Evolutionary conservation across 2,329 filamentous ascomycete species (phyloP), one percentile per base, ranked within the genome.

Genomic region (Clarireedia hainanense): DNA sequence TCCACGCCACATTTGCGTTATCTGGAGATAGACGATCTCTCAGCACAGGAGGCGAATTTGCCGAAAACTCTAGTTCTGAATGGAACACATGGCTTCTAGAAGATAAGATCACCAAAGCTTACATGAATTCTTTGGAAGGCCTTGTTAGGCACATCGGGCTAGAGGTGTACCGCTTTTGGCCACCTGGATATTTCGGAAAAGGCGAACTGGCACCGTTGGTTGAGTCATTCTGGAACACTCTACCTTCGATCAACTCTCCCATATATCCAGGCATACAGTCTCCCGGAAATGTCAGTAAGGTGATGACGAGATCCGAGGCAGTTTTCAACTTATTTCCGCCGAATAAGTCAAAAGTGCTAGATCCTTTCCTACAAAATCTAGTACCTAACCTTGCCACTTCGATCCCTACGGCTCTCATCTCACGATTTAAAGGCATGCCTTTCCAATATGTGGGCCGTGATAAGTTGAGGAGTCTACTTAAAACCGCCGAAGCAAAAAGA

Each of bases 1-100:
- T 68, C n/a, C 65, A 69, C 46, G 66, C 62, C 26, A 67, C 63
- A n/a, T 69, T 69, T 46, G 58, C 51, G 12, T 60, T 69, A 9
- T 64, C 65, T 14, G 66, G 66, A 5, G 67, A 69, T 40, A 59
- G 67, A 12, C 59, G 58, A 34, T 64, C 64, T 3, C 57, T 69
- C 9, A 42, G 55, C 4, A 43, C 63, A 9, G 61, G 64, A 15
- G 61, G 62, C 6, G 30, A 56, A 45, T 52, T 57, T 9, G 42
- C 50, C 7, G 40, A 58, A 17, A 55, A 63, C 20, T 23, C 52
- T n/a, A 57, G 49, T 17, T 52, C 61, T 7, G 36, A 47, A 6
- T 69, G 64, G 63, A 69, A 69, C 23, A 26, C 30, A 10, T 62
- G 60, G 58, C 59, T 69, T 5, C 50, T 68, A 3, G 34, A 58